Evolutionary conservation across 768 basidiomycete genomes (phyloP).

Genomic region (Rhizopogon rudus): DNA sequence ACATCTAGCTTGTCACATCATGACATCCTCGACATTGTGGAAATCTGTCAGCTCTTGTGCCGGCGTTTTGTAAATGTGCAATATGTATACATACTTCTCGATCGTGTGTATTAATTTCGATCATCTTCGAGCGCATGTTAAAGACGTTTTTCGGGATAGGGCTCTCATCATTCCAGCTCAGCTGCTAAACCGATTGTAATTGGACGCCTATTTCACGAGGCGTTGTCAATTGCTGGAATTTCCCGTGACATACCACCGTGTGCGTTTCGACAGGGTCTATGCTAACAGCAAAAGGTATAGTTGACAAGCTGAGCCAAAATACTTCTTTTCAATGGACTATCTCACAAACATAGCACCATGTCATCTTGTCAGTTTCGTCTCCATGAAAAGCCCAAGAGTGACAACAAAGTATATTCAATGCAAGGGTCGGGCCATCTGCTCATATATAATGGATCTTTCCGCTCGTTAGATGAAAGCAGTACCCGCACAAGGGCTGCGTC

Average conservation of each 20-base stretch:
- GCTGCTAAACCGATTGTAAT: neutral
- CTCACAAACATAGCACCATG: conserved; percentile 5
- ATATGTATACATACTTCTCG: neutral
- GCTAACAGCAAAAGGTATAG: conserved; percentile 1
- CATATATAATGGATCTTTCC: conserved; percentile 23
- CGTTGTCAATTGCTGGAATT: conserved; percentile 4
- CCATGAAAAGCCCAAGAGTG: neutral
- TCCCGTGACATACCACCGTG: neutral
- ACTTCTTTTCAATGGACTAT: neutral
- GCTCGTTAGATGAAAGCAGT: conserved; percentile 32
- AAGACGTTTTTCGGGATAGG: neutral
- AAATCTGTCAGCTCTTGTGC: neutral
- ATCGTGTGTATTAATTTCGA: neutral
- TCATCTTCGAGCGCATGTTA: neutral
- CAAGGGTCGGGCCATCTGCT: conserved; percentile 20
- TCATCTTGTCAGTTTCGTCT: conserved; percentile 14
- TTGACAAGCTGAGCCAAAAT: neutral
- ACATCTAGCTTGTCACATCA: neutral
- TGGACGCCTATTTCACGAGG: neutral
- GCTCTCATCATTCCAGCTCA: neutral
- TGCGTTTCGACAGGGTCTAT: neutral
- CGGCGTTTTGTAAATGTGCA: conserved; percentile 2
- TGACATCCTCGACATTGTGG: neutral
- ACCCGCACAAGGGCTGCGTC: conserved; percentile 15
- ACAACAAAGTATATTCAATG: neutral